phyloP scores from a whole-genome alignment of 768 basidiomycete genomes.

The Trametes gibbosa region DNA sequence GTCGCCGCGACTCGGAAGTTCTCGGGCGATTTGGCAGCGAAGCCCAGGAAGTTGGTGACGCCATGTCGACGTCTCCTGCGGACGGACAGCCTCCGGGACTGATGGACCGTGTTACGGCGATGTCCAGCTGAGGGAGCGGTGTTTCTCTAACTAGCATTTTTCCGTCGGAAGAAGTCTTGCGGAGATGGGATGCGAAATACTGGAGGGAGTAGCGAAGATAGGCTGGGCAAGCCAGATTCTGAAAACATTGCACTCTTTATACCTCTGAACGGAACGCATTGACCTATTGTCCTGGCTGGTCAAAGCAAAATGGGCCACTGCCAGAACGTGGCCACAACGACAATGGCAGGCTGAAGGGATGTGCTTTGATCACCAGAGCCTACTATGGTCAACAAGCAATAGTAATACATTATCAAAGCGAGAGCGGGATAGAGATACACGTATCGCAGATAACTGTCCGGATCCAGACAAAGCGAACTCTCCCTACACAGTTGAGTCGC shows the following conservation, averaged over 20 bases:
- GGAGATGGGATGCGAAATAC: not conserved
- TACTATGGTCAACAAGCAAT: not conserved
- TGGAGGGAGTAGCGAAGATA: not conserved
- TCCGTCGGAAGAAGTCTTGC: not conserved
- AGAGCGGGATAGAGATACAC: constrained; percentile 19
- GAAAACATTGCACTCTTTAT: constrained; percentile 4
- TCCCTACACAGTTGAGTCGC: constrained; percentile 30
- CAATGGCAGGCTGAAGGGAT: constrained; percentile 1
- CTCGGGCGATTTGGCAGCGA: constrained; percentile 12
- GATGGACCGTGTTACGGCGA: constrained; percentile 8
- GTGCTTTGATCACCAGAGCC: not conserved
- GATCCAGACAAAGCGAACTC: not conserved
- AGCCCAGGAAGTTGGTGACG: constrained; percentile 7
- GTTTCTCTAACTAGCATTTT: constrained; percentile 6
- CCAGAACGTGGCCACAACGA: constrained; percentile 1
- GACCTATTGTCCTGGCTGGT: constrained; percentile 5
- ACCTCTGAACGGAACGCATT: not conserved
- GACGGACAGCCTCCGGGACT: constrained; percentile 17
- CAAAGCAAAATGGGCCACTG: constrained; percentile 11
- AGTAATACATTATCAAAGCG: constrained; percentile 11
- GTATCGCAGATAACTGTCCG: constrained; percentile 16
- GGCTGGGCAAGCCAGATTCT: not conserved
- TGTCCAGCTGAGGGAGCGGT: constrained; percentile 5
- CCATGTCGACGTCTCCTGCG: constrained; percentile 9
- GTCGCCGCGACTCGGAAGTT: constrained; percentile 13